Evolutionary conservation across 2,329 filamentous ascomycete genomes (phyloP).

Genomic region (Hymenoscyphus salicellus): DNA sequence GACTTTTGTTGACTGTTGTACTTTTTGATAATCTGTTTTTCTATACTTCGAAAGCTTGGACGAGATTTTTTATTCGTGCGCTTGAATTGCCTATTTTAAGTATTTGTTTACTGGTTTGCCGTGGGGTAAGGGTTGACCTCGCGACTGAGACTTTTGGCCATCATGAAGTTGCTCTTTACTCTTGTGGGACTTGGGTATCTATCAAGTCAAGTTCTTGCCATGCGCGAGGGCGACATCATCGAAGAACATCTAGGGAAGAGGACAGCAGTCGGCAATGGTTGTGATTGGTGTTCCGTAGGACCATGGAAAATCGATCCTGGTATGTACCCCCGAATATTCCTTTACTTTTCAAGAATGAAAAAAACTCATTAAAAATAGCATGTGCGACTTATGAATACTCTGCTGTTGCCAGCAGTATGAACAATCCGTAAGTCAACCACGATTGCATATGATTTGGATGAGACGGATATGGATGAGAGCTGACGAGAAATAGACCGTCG

Average conservation of each 20-base stretch:
- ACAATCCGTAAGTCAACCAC: slow-evolving; percentile 13
- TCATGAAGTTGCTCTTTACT: background rate
- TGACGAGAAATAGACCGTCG: slow-evolving; percentile 1
- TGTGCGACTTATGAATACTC: slow-evolving; percentile 16
- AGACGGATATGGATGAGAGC: background rate
- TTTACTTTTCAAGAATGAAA: background rate
- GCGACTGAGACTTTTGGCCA: background rate
- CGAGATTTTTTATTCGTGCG: background rate
- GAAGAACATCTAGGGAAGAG: slow-evolving; percentile 8
- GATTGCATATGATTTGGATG: too few relatives aligned
- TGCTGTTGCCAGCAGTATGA: slow-evolving; percentile 20
- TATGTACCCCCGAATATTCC: background rate
- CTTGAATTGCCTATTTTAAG: background rate
- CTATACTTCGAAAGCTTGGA: background rate
- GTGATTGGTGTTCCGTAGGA: slow-evolving; percentile 11
- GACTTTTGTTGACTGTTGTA: background rate
- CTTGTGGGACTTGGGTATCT: slow-evolving; percentile 8
- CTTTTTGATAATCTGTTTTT: background rate
- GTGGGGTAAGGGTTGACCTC: too few relatives aligned
- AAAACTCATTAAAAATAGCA: slow-evolving; percentile 10
- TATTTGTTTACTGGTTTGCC: too few relatives aligned
- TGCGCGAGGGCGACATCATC: background rate
- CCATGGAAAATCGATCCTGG: slow-evolving; percentile 14
- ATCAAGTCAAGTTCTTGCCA: background rate
- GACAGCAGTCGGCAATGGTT: slow-evolving; percentile 12